phyloP scores from a whole-genome alignment of 2,329 filamentous ascomycete species.

The Phialophora verrucosa region DNA sequence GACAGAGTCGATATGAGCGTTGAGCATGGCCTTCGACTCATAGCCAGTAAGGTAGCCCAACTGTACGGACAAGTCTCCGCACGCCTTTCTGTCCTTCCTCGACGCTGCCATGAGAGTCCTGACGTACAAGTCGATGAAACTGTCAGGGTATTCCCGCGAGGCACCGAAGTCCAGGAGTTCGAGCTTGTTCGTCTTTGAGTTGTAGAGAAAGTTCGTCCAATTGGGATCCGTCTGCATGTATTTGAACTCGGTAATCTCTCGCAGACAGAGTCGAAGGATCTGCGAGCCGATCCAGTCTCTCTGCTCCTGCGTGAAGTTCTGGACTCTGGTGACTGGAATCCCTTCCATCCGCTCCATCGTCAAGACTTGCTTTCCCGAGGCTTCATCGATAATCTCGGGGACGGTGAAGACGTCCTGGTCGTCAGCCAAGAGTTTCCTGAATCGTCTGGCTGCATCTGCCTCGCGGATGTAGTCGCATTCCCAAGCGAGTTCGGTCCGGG shows the following conservation, averaged over 20 bases:
- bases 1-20: constrained; percentile 87
- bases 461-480: constrained; percentile 95
- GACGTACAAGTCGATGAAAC: constrained; percentile 82
- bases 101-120: constrained; percentile 80
- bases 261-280: constrained; percentile 85
- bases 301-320: constrained; percentile 77
- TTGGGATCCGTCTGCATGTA: constrained; percentile 99
- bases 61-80: constrained; percentile 71
- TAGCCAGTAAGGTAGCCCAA: constrained; percentile 92
- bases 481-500: constrained; percentile 88
- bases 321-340: constrained; percentile 79
- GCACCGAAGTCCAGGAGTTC: constrained; percentile 97
- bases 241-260: constrained; percentile 90
- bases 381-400: constrained; percentile 76
- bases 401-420: constrained; percentile 78
- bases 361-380: constrained; percentile 82
- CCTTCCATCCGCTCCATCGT: constrained; percentile 94
- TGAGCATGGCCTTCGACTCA: constrained; percentile 83
- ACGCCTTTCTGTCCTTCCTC: constrained; percentile 66
- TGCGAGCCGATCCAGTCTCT: constrained; percentile 96
- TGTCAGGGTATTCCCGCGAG: constrained; percentile 78
- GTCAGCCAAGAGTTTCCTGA: constrained; percentile 75
- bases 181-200: constrained; percentile 71
- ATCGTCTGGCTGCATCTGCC: constrained; percentile 77
- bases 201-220: constrained; percentile 99